A percentile compares a stretch with the other conserved stretches of the same genome.
Evolutionary conservation across 768 basidiomycete species (phyloP).

Genomic region (Lactarius hengduanensis): DNA sequence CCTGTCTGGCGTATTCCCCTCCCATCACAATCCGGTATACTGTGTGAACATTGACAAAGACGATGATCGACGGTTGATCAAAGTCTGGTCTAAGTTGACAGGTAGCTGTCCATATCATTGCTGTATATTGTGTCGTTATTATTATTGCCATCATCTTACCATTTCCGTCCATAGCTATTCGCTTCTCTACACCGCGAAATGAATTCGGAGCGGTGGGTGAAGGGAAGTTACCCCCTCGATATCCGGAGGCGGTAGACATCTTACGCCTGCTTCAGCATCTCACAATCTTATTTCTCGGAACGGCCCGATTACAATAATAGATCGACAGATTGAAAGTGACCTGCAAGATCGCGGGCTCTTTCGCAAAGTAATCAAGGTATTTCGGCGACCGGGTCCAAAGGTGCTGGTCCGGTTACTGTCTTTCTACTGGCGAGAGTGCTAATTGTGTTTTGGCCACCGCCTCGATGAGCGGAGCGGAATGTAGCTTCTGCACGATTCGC

Average conservation of each 20-base stretch:
- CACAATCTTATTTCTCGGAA: background rate
- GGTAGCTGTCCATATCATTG: background rate
- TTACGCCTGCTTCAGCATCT: background rate
- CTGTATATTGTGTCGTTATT: background rate
- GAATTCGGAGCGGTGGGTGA: background rate
- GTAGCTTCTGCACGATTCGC: background rate
- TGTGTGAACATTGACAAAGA: background rate
- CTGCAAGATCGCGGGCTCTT: background rate
- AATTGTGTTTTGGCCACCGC: background rate
- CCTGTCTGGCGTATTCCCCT: background rate
- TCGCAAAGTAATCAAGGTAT: background rate
- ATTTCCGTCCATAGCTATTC: background rate
- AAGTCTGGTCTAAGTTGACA: background rate
- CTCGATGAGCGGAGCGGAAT: background rate
- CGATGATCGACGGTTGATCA: background rate
- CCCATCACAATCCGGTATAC: background rate
- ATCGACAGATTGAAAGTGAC: background rate
- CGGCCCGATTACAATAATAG: background rate
- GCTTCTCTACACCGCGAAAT: background rate
- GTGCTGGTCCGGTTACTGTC: background rate
- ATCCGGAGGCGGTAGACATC: background rate
- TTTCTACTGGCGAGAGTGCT: background rate
- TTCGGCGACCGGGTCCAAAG: background rate
- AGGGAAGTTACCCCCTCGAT: background rate
- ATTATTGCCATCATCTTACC: background rate